These are phyloP conservation scores for Lentinus polychrous DNA, from an alignment of 1,284 basidiomycete genomes.

Conservation along the genomic window DNA sequence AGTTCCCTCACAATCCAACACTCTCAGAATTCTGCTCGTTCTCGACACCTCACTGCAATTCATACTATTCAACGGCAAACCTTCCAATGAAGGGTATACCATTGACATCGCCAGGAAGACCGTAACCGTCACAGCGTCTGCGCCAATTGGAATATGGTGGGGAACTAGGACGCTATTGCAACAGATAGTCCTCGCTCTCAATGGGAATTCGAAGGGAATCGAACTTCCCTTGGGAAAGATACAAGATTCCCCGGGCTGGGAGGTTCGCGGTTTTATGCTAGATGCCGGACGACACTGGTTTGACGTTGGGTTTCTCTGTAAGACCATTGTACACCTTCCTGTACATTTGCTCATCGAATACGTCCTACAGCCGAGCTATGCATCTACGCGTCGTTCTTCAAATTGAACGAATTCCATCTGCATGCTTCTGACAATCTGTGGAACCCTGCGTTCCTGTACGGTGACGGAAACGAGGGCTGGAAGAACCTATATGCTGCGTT, in stretches of 20 bases:
- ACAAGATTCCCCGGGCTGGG: slow-evolving; percentile 30
- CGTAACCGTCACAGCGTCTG: slow-evolving; percentile 25
- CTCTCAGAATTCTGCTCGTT: slow-evolving; percentile 21
- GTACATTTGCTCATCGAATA: not conserved
- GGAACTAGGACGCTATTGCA: slow-evolving; percentile 31
- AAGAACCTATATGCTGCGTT: slow-evolving; percentile 30
- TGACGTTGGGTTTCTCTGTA: slow-evolving; percentile 19
- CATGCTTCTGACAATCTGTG: slow-evolving; percentile 26
- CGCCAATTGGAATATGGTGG: slow-evolving; percentile 31
- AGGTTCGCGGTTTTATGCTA: slow-evolving; percentile 33
- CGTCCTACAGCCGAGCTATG: slow-evolving; percentile 26
- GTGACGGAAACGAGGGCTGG: slow-evolving; percentile 19
- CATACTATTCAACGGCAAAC: slow-evolving; percentile 26
- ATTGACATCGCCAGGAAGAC: slow-evolving; percentile 19
- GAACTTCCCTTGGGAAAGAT: slow-evolving; percentile 24
- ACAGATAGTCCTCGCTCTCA: slow-evolving; percentile 16
- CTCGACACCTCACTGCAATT: slow-evolving; percentile 18
- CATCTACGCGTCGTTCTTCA: slow-evolving; percentile 33
- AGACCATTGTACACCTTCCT: not conserved
- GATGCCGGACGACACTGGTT: slow-evolving; percentile 32
- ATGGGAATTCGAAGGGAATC: slow-evolving; percentile 17
- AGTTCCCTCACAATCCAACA: not conserved
- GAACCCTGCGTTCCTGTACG: slow-evolving; percentile 22
- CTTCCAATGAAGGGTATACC: slow-evolving; percentile 29
- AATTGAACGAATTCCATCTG: slow-evolving; percentile 28